These are phyloP conservation scores for Coleophoma eucalyptorum DNA, from an alignment of 2,329 filamentous ascomycete species.

Conservation along the genomic window DNA sequence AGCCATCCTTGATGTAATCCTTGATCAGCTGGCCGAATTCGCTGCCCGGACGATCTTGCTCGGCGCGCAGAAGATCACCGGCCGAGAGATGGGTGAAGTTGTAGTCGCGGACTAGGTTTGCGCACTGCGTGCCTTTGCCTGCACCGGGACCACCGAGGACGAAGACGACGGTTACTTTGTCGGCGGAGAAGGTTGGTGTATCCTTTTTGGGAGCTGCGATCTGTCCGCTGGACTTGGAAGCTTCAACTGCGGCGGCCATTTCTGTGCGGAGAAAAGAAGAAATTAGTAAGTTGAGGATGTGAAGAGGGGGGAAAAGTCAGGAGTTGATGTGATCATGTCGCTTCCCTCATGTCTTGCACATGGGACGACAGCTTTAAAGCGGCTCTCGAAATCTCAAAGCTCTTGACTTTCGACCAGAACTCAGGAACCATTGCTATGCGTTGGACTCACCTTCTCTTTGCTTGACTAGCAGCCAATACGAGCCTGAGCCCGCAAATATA, in stretches of 20 bases:
- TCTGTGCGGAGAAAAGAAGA: conserved; percentile 19
- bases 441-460: conserved; percentile 33
- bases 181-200: conserved; percentile 67
- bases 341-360: neutral
- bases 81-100: conserved; percentile 91
- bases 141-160: conserved; percentile 94
- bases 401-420: neutral
- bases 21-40: conserved; percentile 93
- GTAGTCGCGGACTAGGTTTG: conserved; percentile 80
- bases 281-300: neutral
- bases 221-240: conserved; percentile 7
- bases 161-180: conserved; percentile 88
- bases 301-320: neutral
- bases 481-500: conserved; percentile 40
- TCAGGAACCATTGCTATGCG: neutral
- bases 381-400: conserved; percentile 17
- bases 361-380: conserved; percentile 13
- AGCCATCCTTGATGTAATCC: conserved; percentile 88
- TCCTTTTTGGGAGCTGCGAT: conserved; percentile 48
- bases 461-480: conserved; percentile 47
- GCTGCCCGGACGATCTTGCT: conserved; percentile 82
- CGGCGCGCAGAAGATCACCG: conserved; percentile 87
- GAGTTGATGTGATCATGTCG: neutral
- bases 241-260: conserved; percentile 31
- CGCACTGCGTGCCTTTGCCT: conserved; percentile 95